Base-by-base conservation (phyloP, 1,284 basidiomycete species). In the Boletus semigastroideus region DNA sequence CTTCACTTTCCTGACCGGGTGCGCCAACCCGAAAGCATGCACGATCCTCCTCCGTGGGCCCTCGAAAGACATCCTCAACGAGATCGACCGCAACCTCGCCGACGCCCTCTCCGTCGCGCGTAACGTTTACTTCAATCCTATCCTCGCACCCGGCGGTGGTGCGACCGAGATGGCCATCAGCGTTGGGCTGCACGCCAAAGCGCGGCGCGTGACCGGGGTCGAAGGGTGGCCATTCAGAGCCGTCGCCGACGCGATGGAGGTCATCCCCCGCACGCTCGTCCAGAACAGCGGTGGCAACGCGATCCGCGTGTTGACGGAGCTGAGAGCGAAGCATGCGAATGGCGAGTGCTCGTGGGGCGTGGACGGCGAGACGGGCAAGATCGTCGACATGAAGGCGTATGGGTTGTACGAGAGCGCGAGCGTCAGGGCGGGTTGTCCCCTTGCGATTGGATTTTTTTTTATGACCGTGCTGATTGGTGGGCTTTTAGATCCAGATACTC, bases 151-250 rank as follows among this genome's bases (percentile, higher is more conserved):
- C 0, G 95, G 96, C 14, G 95, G 96, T 20, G 96, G 96, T 41
- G 96, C 96, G 13, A 97, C 95, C 2, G 96, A 99, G 77, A 98
- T 99, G 93, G 96, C 95, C 0, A 88, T 99, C 69, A 87, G 86
- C 39, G 92, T 97, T 4, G 92, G 90, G 0, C 74, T 99, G 54
- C 86, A 90, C n/a, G 82, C 86, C 36, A 92, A 88, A 71, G 92
- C 92, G 22, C 82, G 90, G 62, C 68, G 80, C 41, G 81, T 93
- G 48, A 83, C 83, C 14, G 94, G 94, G 27, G 87, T 95, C 25
- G 92, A 95, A 67, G 90, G 89, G 1, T 92, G 91, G 74, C 93
- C 94, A 7, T 95, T 91, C 75, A 78, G 88, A 51, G 94, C 94
- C 25, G 94, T 98, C 4, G 90, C 91, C 1, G 96, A 98, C 62